Evolutionary conservation across 2,329 filamentous ascomycete genomes (phyloP).

Genomic region (Fusarium subtropicale): DNA sequence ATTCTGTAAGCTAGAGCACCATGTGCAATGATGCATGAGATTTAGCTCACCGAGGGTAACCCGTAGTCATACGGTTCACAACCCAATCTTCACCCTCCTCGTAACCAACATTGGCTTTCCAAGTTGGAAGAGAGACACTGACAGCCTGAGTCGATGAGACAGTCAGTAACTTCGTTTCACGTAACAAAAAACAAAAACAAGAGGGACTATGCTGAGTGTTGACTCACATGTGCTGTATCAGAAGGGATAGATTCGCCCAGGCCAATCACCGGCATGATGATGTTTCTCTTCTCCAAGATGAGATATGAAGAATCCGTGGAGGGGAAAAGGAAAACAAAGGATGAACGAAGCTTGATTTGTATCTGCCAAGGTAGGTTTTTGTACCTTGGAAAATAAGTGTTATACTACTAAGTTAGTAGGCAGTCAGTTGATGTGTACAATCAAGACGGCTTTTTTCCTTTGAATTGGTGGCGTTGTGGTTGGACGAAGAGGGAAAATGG

Average conservation of each 20-base stretch:
- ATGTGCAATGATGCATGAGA: neutral
- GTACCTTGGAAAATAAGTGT: neutral
- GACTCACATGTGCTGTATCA: conserved; percentile 80
- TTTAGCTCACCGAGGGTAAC: conserved; percentile 79
- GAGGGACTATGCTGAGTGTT: neutral
- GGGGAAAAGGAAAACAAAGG: neutral
- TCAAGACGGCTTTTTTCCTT: conserved; percentile 26
- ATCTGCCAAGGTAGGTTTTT: neutral
- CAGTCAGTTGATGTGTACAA: neutral
- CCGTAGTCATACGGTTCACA: conserved; percentile 84
- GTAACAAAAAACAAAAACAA: conserved; percentile 14
- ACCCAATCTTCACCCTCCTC: conserved; percentile 94
- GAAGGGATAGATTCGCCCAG: conserved; percentile 80
- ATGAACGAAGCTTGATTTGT: neutral
- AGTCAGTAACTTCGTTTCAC: neutral
- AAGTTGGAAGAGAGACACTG: conserved; percentile 95
- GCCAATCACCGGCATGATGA: conserved; percentile 60
- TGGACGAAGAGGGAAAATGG: conserved; percentile 24
- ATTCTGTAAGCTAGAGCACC: conserved; percentile 24
- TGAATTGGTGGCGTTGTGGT: conserved; percentile 32
- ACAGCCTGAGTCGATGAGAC: conserved; percentile 73
- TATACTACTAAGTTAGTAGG: neutral
- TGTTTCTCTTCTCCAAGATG: neutral
- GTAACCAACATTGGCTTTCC: conserved; percentile 90
- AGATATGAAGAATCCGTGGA: neutral